phyloP scores from a whole-genome alignment of 2,329 filamentous ascomycete genomes.

The Simplicillium aogashimaense region DNA sequence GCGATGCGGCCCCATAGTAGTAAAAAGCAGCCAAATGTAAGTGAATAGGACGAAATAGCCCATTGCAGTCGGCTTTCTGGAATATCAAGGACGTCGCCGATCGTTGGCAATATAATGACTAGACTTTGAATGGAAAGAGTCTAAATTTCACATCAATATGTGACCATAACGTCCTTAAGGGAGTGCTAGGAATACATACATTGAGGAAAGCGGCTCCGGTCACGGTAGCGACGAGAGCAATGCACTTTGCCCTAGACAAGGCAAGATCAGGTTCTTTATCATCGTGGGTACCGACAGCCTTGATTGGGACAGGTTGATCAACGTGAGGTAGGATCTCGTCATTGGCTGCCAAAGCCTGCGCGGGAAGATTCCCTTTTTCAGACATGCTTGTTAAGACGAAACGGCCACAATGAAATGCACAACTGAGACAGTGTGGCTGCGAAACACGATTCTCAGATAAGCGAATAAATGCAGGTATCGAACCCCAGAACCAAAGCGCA shows the following conservation, averaged over 20 bases:
- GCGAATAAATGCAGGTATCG: no score
- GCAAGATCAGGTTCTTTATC: constrained; percentile 12
- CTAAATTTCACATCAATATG: constrained; percentile 19
- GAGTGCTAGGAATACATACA: constrained; percentile 18
- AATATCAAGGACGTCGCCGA: constrained; percentile 44
- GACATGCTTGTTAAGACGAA: no score
- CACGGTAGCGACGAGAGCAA: constrained; percentile 43
- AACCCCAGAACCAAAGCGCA: no score
- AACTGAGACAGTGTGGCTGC: no score
- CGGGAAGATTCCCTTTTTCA: no score
- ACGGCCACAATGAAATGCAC: no score
- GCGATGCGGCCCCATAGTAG: constrained; percentile 58
- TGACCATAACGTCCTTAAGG: not conserved
- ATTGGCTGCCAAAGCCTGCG: no score
- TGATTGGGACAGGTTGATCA: no score
- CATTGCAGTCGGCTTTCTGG: constrained; percentile 52
- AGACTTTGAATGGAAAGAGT: constrained; percentile 48
- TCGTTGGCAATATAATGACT: constrained; percentile 54
- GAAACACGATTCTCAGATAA: no score
- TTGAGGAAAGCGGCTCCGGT: constrained; percentile 48
- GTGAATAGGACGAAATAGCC: constrained; percentile 56
- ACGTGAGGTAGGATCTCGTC: no score
- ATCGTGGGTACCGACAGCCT: no score
- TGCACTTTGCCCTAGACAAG: constrained; percentile 39
- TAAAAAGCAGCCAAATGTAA: constrained; percentile 59